Conservation (phyloP, 768 basidiomycete genomes). For the Serendipita sp. region DNA sequence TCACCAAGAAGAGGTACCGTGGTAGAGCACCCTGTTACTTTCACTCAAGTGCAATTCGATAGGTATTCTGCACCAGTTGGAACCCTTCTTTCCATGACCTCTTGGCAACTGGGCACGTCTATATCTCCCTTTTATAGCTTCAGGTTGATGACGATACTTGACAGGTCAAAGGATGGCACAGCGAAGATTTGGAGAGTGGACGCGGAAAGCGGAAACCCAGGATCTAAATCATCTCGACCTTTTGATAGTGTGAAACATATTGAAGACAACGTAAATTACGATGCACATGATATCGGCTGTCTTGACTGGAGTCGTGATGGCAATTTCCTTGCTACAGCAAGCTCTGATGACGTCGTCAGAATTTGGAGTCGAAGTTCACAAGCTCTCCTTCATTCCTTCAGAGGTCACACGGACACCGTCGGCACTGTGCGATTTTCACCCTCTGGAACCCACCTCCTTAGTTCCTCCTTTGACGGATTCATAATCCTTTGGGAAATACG, state of each 20-base stretch:
- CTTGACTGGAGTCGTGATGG: conserved; percentile 67
- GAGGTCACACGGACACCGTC: conserved; percentile 10
- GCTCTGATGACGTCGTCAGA: conserved; percentile 57
- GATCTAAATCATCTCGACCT: conserved; percentile 15
- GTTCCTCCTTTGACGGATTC: conserved; percentile 63
- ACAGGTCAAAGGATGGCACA: conserved; percentile 59
- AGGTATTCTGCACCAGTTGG: not conserved
- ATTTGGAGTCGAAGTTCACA: conserved; percentile 26
- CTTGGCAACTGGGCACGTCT: not conserved
- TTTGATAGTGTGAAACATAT: conserved; percentile 33
- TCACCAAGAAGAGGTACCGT: not conserved
- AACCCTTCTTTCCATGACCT: not conserved
- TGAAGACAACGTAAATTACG: conserved; percentile 22
- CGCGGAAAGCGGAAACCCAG: too few relatives aligned
- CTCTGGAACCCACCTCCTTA: conserved; percentile 53
- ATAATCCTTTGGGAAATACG: conserved; percentile 63
- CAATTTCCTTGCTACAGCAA: conserved; percentile 57
- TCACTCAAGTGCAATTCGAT: not conserved
- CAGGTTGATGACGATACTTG: not conserved
- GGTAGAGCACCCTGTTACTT: too few relatives aligned
- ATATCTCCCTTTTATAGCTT: not conserved
- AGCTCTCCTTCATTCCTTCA: conserved; percentile 38
- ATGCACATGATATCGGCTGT: conserved; percentile 48
- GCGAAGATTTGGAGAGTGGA: conserved; percentile 55
- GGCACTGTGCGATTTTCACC: conserved; percentile 46